Base-by-base conservation (phyloP, 495 filamentous ascomycete genomes). In the Penicillium mononematosum region DNA sequence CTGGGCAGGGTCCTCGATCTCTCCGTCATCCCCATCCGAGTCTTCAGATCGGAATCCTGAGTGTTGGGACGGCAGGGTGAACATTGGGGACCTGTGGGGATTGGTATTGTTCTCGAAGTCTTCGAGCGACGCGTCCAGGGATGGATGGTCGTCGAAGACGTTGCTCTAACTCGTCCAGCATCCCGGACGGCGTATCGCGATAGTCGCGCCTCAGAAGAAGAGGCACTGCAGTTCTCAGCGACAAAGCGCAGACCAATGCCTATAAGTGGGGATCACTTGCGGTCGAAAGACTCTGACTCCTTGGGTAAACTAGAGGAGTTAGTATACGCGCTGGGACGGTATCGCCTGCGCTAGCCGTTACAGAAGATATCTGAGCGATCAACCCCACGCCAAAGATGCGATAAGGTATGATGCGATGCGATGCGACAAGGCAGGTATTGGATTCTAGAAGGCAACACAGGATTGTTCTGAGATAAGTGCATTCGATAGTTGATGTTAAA, bases 41-140 rank as follows among this genome's bases (percentile, higher is more conserved):
- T 83, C 79, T 49, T 84, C 83, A 7, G 82, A 87, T 63, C 85
- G 83, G 76, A 90, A 91, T 43, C 87, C 89, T 45, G 88, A 91
- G 74, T 89, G 88, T 67, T 88, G 82, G 25, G 86, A 87, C 16
- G 87, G 90, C 53, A 88, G 74, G 41, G 77, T 78, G 63, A 85
- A 83, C 63, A 81, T 47, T 11, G 81, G 83, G 22, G 81, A 81
- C 41, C 75, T 72, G 60, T 74, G 74, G 56, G 74, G 69, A 63
- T 76, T 79, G 47, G 78, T 77, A 56, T 72, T 76, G 66, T 74
- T 78, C 65, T 87, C 87, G 80, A 90, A 91, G 76, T 92, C 88
- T 66, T 87, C 83, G 63, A 91, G 79, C 50, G 88, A 90, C 44
- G 81, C 87, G 75, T 86, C 82, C 73, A 92, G 65, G 52, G 83